A percentile compares a stretch with the other conserved stretches of the same genome.
These are phyloP conservation scores for Didymella glomerata DNA, from an alignment of 2,329 filamentous ascomycete species.

Conservation along the genomic window DNA sequence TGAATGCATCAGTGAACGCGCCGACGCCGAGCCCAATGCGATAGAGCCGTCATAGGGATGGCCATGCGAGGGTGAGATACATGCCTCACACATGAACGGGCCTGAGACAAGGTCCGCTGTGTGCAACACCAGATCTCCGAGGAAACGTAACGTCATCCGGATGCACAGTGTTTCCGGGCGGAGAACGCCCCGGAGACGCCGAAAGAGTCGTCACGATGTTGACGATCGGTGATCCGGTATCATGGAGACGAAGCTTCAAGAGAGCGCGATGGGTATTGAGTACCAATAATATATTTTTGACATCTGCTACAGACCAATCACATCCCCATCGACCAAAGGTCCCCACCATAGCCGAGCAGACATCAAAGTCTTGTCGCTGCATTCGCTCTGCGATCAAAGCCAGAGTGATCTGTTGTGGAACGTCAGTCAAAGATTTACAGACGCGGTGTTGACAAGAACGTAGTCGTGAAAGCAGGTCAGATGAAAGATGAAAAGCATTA, in stretches of 20 bases:
- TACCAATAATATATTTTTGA: constrained; percentile 5
- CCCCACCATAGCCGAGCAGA: background rate
- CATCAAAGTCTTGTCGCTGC: background rate
- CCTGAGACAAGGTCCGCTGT: constrained; percentile 15
- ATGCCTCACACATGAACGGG: constrained; percentile 15
- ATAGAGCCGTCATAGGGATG: constrained; percentile 8
- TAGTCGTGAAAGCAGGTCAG: constrained; percentile 35
- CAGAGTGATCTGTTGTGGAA: background rate
- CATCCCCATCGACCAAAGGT: background rate
- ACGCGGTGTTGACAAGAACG: constrained; percentile 3
- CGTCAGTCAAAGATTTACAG: constrained; percentile 16
- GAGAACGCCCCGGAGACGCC: constrained; percentile 14
- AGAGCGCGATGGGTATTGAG: background rate
- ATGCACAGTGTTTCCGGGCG: constrained; percentile 2
- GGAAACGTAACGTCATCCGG: constrained; percentile 18
- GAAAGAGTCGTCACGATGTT: constrained; percentile 11
- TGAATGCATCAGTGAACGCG: constrained; percentile 14
- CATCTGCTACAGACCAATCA: background rate
- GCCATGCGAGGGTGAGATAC: constrained; percentile 14
- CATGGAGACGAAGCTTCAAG: constrained; percentile 11
- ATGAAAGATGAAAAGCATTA: constrained; percentile 54
- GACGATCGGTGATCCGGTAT: constrained; percentile 9
- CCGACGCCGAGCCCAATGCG: constrained; percentile 10
- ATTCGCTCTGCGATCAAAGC: background rate
- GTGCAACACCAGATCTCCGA: constrained; percentile 11